Base-by-base conservation (phyloP, 2,329 filamentous ascomycete species). In the Colletotrichum simmondsii region DNA sequence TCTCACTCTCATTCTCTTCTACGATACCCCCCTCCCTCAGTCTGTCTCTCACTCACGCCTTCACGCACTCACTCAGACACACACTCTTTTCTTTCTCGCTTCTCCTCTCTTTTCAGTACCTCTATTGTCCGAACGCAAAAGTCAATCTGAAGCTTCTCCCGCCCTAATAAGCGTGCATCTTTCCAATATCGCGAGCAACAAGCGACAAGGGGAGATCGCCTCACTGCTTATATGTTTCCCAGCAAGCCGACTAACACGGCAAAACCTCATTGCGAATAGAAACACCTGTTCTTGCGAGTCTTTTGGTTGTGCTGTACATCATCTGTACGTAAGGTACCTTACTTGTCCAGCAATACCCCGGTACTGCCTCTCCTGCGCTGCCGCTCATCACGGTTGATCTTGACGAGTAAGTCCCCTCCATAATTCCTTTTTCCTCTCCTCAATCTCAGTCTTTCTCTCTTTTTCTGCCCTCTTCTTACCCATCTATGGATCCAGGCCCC, bases 381-480 rank as follows among this genome's bases (percentile, higher is more conserved):
- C 42, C 46, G 69, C 64, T 58, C 69, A 65, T 72, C 72, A 72
- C 52, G 61, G 66, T 52, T 63, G 72, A 72, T 74, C 72, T 62
- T 52, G 35, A 67, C 58, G 56, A 65, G 69, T 65, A 24, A 68
- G 69, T 52, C 16, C 54, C 53, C 65, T 72, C 60, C 56, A 65
- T 69, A 35, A 35, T 74, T 69, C 12, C 69, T 72, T 74, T 72
- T 68, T 68, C 32, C 69, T 58, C 22, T 57, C 52, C 61, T 59
- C 37, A 58, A 61, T 64, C 60, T 42, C 46, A 42, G 35, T 54
- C 63, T 62, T 59, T 42, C 58, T 65, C 56, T 61, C 49, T 46
- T 30, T 32, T 26, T 53, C 24, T 64, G 30, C 60, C 60, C 58
- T 35, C 54, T 12, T 46, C 59, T 11, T 49, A n/a, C 26, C 54